Evolutionary conservation across 176 grass and related monocot species (phyloP), one percentile per base, ranked within the genome.

Genomic region (Phyllostachys edulis): DNA sequence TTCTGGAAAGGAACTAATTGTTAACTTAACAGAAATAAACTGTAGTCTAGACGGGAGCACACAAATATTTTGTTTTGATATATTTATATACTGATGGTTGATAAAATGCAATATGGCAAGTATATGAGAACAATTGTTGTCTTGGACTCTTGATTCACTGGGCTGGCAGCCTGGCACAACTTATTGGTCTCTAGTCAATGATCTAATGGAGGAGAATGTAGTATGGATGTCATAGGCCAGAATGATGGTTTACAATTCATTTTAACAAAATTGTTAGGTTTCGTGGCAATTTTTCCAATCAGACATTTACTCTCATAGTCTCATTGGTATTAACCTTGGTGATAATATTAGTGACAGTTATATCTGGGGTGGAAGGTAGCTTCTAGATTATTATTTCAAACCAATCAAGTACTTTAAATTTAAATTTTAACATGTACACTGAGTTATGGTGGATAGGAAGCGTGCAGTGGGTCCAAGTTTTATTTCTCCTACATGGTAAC

Each of bases 21-120:
- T 67, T 23, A 67, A 74, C 39, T 67, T 23, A 67, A 74, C 39
- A 85, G 20, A 75, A 67, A 74, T 77, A 80, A 62, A 80, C 50
- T 42, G 18, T 57, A 76, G 59, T 39, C 2, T 64, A 63, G 42
- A 21, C 16, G 42, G 18, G 21, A 67, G 57, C 74, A 41, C 17
- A 16, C 69, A 56, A 36, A 63, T 72, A 7, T 66, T 57, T 80
- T 72, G 24, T 86, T 52, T 49, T 17, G 16, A 71, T 80, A 60
- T 79, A 51, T 60, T 16, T 79, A 50, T 20, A 9, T 78, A 38
- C 2, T 77, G 54, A 18, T 62, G 24, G 64, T 39, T 62, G 51
- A 23, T 16, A 23, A 23, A 18, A 57, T 69, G 51, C 16, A 14
- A 77, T 56, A 29, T 23, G 4, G 17, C n/a, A 66, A 75, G 3